Percentiles rank a stretch among this genome's conserved stretches.
These are phyloP conservation scores for Monilinia vaccinii-corymbosi DNA, from an alignment of 2,329 filamentous ascomycete genomes.

Conservation along the genomic window DNA sequence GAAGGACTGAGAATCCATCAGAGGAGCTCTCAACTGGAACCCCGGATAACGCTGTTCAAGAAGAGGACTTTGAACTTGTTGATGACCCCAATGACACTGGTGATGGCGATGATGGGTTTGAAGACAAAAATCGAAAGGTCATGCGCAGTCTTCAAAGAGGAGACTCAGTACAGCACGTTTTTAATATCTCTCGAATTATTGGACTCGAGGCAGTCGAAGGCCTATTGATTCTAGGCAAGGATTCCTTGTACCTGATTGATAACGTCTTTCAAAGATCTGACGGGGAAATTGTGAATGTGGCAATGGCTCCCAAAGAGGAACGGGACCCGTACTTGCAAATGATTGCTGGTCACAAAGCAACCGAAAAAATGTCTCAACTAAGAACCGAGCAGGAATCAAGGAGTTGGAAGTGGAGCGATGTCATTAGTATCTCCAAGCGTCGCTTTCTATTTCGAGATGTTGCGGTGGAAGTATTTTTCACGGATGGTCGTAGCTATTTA, in stretches of 20 bases:
- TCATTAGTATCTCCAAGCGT: conserved; percentile 91
- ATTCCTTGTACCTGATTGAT: conserved; percentile 88
- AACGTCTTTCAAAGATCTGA: conserved; percentile 93
- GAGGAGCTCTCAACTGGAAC: conserved; percentile 12
- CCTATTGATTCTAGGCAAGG: conserved; percentile 85
- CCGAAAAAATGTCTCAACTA: conserved; percentile 44
- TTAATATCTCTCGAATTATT: conserved; percentile 90
- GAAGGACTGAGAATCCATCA: conserved; percentile 12
- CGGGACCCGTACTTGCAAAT: conserved; percentile 93
- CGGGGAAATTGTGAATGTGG: conserved; percentile 93
- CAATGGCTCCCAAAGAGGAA: conserved; percentile 86
- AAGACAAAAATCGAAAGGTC: conserved; percentile 97
- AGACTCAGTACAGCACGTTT: conserved; percentile 86
- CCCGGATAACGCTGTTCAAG: conserved; percentile 33
- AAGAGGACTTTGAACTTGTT: conserved; percentile 93
- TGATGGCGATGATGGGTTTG: conserved; percentile 67
- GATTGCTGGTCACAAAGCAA: conserved; percentile 61
- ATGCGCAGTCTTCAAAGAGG: conserved; percentile 88
- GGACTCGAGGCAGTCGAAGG: conserved; percentile 91
- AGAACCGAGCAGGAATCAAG: conserved; percentile 69
- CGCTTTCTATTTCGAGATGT: conserved; percentile 94
- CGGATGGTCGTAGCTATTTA: conserved; percentile 90
- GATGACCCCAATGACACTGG: conserved; percentile 86
- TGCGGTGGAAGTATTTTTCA: conserved; percentile 94
- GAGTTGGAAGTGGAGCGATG: conserved; percentile 88